Conservation (phyloP, 2,329 filamentous ascomycete species). For the Claviceps sorghi region DNA sequence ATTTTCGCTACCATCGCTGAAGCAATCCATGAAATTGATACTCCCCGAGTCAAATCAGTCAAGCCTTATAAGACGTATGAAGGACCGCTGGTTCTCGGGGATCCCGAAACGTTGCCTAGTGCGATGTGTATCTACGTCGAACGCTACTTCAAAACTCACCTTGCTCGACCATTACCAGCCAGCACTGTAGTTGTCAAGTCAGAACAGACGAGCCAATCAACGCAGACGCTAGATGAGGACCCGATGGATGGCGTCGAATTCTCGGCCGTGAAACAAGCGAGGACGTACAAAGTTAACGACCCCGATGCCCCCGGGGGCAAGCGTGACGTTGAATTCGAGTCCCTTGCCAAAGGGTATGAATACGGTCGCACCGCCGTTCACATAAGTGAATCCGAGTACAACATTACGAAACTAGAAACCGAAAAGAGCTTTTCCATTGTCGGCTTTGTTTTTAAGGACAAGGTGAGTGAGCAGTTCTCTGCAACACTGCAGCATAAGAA, state of each 20-base stretch:
- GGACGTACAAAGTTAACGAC: conserved; percentile 70
- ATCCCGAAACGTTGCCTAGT: conserved; percentile 56
- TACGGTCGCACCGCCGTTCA: conserved; percentile 87
- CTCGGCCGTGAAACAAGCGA: conserved; percentile 58
- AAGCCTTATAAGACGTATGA: conserved; percentile 67
- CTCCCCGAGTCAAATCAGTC: conserved; percentile 61
- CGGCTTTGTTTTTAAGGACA: conserved; percentile 65
- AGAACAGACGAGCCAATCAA: conserved; percentile 36
- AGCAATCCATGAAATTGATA: conserved; percentile 66
- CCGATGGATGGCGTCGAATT: conserved; percentile 41
- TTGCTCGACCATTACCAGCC: conserved; percentile 58
- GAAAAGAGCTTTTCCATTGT: conserved; percentile 62
- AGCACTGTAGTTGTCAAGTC: conserved; percentile 55
- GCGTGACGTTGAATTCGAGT: conserved; percentile 64
- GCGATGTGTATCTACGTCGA: conserved; percentile 77
- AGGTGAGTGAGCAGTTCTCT: conserved; percentile 30
- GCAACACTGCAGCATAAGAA: not conserved
- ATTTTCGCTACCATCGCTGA: conserved; percentile 73
- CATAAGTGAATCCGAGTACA: conserved; percentile 73
- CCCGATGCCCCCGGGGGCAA: conserved; percentile 62
- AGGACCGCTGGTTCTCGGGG: conserved; percentile 65
- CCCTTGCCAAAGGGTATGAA: conserved; percentile 82
- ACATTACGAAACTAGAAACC: conserved; percentile 78
- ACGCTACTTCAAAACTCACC: conserved; percentile 75
- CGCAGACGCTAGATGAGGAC: conserved; percentile 32